Conservation (phyloP, 148 eudicot genomes). For the Rhododendron ovatum region DNA sequence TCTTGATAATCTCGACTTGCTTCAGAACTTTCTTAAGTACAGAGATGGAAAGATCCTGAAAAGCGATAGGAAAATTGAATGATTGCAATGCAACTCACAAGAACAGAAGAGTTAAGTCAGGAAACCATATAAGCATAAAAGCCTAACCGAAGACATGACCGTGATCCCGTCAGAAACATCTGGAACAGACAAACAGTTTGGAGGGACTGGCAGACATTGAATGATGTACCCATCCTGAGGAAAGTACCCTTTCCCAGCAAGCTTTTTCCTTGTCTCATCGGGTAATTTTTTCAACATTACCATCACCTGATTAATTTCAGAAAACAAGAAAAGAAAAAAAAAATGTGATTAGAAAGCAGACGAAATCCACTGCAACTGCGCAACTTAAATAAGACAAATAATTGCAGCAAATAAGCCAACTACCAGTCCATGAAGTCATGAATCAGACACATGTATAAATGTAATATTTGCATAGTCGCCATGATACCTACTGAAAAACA, state of each 20-base stretch:
- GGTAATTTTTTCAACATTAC: slow-evolving; percentile 69
- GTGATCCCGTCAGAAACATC: slow-evolving; percentile 90
- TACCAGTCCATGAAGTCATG: background rate
- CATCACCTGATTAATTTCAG: slow-evolving; percentile 39
- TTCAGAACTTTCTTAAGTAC: slow-evolving; percentile 73
- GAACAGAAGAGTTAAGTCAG: slow-evolving; percentile 8
- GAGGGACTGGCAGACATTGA: slow-evolving; percentile 81
- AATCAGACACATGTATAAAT: background rate
- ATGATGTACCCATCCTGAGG: slow-evolving; percentile 88
- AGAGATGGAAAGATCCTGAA: slow-evolving; percentile 68
- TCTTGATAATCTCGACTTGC: slow-evolving; percentile 76
- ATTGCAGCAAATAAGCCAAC: background rate
- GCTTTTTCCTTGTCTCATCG: slow-evolving; percentile 57
- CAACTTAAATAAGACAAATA: background rate
- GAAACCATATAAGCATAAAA: background rate
- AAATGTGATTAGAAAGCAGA: background rate
- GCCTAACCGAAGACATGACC: slow-evolving; percentile 82
- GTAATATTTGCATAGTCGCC: background rate
- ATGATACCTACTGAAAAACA: background rate
- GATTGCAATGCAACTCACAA: background rate
- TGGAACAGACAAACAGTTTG: slow-evolving; percentile 89
- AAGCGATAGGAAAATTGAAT: slow-evolving; percentile 7
- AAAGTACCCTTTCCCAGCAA: slow-evolving; percentile 62
- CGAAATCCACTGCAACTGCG: background rate
- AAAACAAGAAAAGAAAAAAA: background rate